These are phyloP conservation scores for Penicillium psychrosexuale DNA, from an alignment of 2,329 filamentous ascomycete species.

Conservation along the genomic window DNA sequence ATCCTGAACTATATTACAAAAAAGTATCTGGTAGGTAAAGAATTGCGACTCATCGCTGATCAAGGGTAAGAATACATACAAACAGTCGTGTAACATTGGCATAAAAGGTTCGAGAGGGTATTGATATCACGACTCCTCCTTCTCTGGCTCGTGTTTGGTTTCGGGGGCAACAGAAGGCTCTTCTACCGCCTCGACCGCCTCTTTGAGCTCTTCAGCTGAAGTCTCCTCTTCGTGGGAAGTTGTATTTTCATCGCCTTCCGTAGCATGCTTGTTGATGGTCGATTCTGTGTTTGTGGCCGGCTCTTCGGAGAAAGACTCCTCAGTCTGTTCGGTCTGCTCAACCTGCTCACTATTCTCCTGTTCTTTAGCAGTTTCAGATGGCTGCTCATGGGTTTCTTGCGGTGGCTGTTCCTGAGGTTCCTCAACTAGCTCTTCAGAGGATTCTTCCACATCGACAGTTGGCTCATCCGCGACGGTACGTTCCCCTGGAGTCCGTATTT, in stretches of 20 bases:
- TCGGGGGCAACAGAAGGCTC: not conserved
- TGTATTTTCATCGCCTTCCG: conserved; percentile 6
- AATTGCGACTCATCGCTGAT: not conserved
- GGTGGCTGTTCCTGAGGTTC: not conserved
- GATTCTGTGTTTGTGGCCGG: conserved; percentile 6
- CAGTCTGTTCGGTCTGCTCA: not conserved
- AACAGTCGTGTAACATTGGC: conserved; percentile 8
- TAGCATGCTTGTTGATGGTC: conserved; percentile 3
- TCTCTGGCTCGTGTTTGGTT: conserved; percentile 11
- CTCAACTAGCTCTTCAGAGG: conserved; percentile 3
- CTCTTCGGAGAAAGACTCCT: not conserved
- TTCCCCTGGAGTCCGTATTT: not conserved
- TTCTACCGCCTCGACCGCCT: not conserved
- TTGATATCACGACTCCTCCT: conserved; percentile 9
- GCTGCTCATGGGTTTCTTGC: not conserved
- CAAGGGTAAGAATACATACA: not conserved
- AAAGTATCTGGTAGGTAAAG: conserved; percentile 6
- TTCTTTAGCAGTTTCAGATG: conserved; percentile 5
- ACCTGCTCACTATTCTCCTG: not conserved
- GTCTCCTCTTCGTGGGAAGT: conserved; percentile 6
- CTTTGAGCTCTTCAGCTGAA: conserved; percentile 9
- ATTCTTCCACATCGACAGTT: not conserved
- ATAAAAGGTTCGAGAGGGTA: not conserved
- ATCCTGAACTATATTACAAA: conserved; percentile 25
- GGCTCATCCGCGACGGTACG: not conserved